Evolutionary conservation across 352 stramenopile genomes (phyloP), one percentile per base, ranked within the genome.

Genomic region (Peronospora belbahrii): DNA sequence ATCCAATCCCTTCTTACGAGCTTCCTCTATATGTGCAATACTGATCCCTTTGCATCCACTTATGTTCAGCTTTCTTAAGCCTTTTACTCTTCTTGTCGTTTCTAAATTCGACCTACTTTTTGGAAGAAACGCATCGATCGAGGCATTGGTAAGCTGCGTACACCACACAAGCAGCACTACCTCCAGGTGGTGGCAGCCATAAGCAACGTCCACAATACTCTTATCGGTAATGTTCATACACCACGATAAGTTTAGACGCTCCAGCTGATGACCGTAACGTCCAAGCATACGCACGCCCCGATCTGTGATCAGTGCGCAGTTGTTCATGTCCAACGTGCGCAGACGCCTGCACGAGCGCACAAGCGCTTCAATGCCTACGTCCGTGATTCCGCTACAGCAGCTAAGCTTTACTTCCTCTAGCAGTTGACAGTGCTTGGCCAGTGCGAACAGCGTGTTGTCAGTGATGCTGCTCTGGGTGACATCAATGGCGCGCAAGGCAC

Each of bases 161-260:
- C 82, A 94, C 75, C 78, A 94, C 25, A 89, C 75, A 11, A 94
- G 42, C 48, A 77, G 62, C 52, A 88, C 46, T 32, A 88, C 74
- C 13, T 70, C 49, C 20, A 91, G 61, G 18, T 70, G 50, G n/a
- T 65, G 52, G 36, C 78, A 94, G 18, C 65, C 69, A n/a, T 59
- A 59, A 20, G 75, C 75, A 19, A 94, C 34, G 46, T 83, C 71
- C 46, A 76, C 62, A 23, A 90, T 64, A 38, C 80, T 77, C 49
- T 88, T 85, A 67, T 94, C 83, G 7, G 83, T 94, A 47, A 94
- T 85, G 62, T 92, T 90, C 65, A 91, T 83, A 59, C 81, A 92
- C 83, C 83, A 94, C 38, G 80, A 88, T 22, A 94, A 40, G 46
- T 91, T 86, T 25, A 94, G 51, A 17, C 47, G 56, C 44, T 85